A percentile compares a stretch with the other conserved stretches of the same genome.
These are phyloP conservation scores for Lanzia echinophila DNA, from an alignment of 2,329 filamentous ascomycete species.

Conservation along the genomic window DNA sequence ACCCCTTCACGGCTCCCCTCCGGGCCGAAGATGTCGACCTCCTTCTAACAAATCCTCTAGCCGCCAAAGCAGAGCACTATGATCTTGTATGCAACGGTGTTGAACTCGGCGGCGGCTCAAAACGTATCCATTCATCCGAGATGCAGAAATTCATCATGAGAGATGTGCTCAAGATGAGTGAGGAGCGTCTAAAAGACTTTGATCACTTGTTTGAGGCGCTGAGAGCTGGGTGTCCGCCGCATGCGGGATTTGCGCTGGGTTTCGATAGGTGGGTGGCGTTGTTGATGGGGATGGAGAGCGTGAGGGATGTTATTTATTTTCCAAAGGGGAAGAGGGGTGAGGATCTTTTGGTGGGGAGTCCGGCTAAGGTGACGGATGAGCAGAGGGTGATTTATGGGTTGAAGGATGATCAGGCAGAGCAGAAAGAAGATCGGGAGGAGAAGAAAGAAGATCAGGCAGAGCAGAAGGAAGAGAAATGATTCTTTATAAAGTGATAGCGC, in stretches of 20 bases:
- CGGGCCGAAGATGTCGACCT: conserved; percentile 61
- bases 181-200: conserved; percentile 53
- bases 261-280: conserved; percentile 83
- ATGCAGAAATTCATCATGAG: conserved; percentile 82
- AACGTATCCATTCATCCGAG: conserved; percentile 78
- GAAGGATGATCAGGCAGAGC: neutral
- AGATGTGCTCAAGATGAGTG: conserved; percentile 59
- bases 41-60: conserved; percentile 63
- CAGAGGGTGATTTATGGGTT: conserved; percentile 18
- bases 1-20: conserved; percentile 86
- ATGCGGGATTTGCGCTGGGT: conserved; percentile 87
- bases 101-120: conserved; percentile 86
- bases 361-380: conserved; percentile 56
- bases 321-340: conserved; percentile 90
- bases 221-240: conserved; percentile 81
- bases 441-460: neutral
- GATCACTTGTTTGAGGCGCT: conserved; percentile 78
- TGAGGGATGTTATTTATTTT: conserved; percentile 93
- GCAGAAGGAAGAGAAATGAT: neutral
- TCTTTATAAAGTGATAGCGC: no score
- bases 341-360: conserved; percentile 75
- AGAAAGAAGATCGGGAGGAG: neutral
- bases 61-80: conserved; percentile 79
- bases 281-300: conserved; percentile 67
- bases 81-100: conserved; percentile 94